Evolutionary conservation across 2,329 filamentous ascomycete genomes (phyloP).

Genomic region (Microcyclospora tardicrescens): DNA sequence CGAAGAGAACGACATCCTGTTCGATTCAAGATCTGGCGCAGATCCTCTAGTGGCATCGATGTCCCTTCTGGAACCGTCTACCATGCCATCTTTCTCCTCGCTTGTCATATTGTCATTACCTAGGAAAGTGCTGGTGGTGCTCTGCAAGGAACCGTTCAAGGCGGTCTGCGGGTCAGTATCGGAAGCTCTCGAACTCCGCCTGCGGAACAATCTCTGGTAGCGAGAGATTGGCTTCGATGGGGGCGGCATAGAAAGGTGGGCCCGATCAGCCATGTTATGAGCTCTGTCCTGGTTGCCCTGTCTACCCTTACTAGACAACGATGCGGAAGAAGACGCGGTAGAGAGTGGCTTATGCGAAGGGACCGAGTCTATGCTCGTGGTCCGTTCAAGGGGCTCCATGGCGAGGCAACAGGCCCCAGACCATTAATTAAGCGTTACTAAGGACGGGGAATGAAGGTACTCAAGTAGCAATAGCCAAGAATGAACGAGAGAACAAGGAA

Average conservation of each 20-base stretch:
- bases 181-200: constrained; percentile 1
- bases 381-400: constrained; percentile 13
- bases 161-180: not conserved
- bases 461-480: too few species aligned
- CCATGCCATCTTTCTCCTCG: too few species aligned
- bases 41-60: constrained; percentile 7
- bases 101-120: too few species aligned
- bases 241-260: constrained; percentile 53
- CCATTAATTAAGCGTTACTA: too few species aligned
- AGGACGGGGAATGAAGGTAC: too few species aligned
- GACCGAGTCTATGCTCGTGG: constrained; percentile 24
- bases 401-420: not conserved
- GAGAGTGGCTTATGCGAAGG: constrained; percentile 31
- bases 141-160: too few species aligned
- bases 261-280: constrained; percentile 43
- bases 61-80: not conserved
- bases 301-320: constrained; percentile 39
- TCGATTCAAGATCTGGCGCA: constrained; percentile 33
- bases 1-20: constrained; percentile 61
- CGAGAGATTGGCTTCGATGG: constrained; percentile 17
- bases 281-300: constrained; percentile 48
- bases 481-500: too few species aligned
- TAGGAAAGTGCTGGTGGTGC: not conserved
- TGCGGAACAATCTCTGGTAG: constrained; percentile 2
- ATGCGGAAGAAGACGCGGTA: constrained; percentile 21